These are phyloP conservation scores for Penicillium brasilianum DNA, from an alignment of 2,329 filamentous ascomycete genomes.

Conservation along the genomic window DNA sequence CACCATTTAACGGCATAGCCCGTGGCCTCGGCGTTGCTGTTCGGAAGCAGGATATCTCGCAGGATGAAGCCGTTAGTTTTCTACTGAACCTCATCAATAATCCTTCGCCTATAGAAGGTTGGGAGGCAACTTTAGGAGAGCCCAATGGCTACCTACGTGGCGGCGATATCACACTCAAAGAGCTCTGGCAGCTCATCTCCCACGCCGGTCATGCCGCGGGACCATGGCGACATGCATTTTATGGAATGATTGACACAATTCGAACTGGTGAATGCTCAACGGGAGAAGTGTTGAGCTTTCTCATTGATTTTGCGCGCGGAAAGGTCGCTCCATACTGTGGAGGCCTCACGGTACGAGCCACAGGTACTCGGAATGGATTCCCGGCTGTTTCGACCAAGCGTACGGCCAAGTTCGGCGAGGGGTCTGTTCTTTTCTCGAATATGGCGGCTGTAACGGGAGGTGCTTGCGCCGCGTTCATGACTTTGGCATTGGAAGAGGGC, in stretches of 20 bases:
- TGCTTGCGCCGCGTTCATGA: slow-evolving; percentile 4
- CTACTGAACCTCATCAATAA: background rate
- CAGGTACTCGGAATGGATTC: background rate
- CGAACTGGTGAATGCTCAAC: slow-evolving; percentile 4
- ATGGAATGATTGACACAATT: slow-evolving; percentile 8
- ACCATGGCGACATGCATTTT: slow-evolving; percentile 7
- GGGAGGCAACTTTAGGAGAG: background rate
- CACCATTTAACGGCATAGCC: slow-evolving; percentile 7
- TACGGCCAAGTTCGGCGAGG: background rate
- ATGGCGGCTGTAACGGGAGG: slow-evolving; percentile 2
- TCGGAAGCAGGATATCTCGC: slow-evolving; percentile 3
- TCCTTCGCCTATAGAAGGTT: background rate
- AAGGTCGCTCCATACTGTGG: background rate
- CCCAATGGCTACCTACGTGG: slow-evolving; percentile 1
- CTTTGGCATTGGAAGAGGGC: slow-evolving; percentile 8
- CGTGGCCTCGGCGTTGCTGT: slow-evolving; percentile 7
- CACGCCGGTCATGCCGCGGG: background rate
- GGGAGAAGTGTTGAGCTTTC: slow-evolving; percentile 1
- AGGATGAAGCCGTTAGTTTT: slow-evolving; percentile 4
- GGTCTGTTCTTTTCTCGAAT: background rate
- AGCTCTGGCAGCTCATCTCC: slow-evolving; percentile 1
- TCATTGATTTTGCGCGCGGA: background rate
- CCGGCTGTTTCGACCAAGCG: background rate
- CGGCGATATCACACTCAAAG: slow-evolving; percentile 7
- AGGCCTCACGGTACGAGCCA: background rate